Conservation (phyloP, 202 grass and related monocot species). For the Panicum virgatum region DNA sequence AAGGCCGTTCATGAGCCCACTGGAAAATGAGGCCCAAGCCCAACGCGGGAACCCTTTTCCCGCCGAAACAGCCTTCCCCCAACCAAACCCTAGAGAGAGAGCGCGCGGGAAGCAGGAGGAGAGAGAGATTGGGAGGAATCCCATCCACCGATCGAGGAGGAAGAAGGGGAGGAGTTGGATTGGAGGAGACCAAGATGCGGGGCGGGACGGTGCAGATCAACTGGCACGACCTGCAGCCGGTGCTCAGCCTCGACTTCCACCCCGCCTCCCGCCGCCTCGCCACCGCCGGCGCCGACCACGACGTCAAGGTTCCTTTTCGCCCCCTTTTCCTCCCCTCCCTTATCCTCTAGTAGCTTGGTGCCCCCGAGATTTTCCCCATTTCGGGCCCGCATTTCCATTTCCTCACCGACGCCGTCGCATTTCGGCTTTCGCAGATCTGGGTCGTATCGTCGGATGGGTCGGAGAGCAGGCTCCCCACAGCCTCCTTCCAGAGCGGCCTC, state of each 20-base stretch:
- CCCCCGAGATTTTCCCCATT: not conserved
- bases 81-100: constrained; percentile 40
- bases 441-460: constrained; percentile 47
- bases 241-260: constrained; percentile 99
- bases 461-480: constrained; percentile 64
- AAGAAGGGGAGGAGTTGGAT: too few relatives aligned
- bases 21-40: not conserved
- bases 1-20: not conserved
- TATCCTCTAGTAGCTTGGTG: not conserved
- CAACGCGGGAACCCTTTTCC: constrained; percentile 42
- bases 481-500: constrained; percentile 69
- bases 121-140: not conserved
- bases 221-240: constrained; percentile 94
- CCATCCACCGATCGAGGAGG: not conserved
- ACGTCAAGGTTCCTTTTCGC: constrained; percentile 64
- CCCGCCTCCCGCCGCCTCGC: constrained; percentile 72
- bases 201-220: constrained; percentile 98
- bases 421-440: constrained; percentile 66
- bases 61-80: constrained; percentile 33
- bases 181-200: constrained; percentile 54
- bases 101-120: not conserved
- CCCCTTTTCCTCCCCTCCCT: not conserved
- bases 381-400: not conserved
- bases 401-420: not conserved
- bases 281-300: constrained; percentile 92